Evolutionary conservation across 1,284 basidiomycete species (phyloP), one percentile per base, ranked within the genome.

Genomic region (Athelia psychrophila): DNA sequence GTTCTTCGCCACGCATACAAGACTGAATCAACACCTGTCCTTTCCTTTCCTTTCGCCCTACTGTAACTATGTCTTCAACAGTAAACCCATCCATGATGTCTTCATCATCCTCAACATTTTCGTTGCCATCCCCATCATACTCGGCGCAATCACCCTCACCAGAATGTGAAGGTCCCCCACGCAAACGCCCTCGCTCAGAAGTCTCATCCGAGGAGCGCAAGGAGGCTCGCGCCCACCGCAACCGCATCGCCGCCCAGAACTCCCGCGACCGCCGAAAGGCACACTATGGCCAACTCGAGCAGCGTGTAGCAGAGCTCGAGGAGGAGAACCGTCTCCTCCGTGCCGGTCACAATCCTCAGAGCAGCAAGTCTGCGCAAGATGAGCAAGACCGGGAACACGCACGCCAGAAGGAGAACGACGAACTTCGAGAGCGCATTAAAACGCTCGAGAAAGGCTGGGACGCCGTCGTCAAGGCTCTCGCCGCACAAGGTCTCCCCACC

Each of bases 201-300:
- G 50, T 77, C 45, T 74, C 78, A 3, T 72, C 84, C 0, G 89
- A 91, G 57, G 87, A 91, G 63, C 86, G 88, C 64, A 88, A 83
- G 62, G 89, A 91, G 66, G 89, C 89, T 38, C 79, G 88, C 54
- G 88, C 88, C 18, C 88, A 91, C 70, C 81, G 89, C 54, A 91
- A 91, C 68, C 80, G 88, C 51, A 89, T 91, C 66, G 89, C 89
- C 10, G 89, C 89, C 9, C 89, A 91, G 74, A 88, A 91, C 73
- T 88, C 86, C 22, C 84, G 89, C 50, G 89, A 92, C 72, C 78
- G 85, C 57, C 79, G 88, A 52, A 92, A 92, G 66, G 85, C 83
- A 22, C 88, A 92, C 56, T 91, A 84, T 64, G 32, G 72, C 8
- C 75, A 77, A 51, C 81, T 95, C 47, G 92, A 95, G 71, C 83